These are phyloP conservation scores for Yamadazyma philogaea DNA, from an alignment of 805 yeast genomes.

Conservation along the genomic window DNA sequence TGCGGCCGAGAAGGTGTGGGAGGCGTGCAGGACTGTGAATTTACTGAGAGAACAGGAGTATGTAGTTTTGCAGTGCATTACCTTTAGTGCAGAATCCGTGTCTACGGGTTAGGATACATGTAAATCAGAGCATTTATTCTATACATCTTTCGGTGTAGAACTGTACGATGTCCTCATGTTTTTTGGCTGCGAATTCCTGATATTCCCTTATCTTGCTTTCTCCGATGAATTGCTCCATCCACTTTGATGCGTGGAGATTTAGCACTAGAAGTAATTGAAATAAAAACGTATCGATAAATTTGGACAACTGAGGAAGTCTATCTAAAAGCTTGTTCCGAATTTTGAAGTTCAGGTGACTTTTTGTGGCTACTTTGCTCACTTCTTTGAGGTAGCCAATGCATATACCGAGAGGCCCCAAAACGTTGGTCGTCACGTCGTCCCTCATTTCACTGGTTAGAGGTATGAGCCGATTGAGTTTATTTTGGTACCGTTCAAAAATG, in stretches of 20 bases:
- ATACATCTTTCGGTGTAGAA: constrained; percentile 6
- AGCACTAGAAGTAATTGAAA: neutral
- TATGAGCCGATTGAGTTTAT: constrained; percentile 6
- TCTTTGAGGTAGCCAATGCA: constrained; percentile 2
- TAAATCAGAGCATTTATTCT: neutral
- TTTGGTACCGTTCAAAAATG: constrained; percentile 4
- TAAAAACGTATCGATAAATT: neutral
- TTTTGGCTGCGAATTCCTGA: constrained; percentile 2
- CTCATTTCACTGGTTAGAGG: constrained; percentile 1
- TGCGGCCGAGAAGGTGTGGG: too few relatives aligned
- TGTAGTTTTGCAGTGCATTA: too few relatives aligned
- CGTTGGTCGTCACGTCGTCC: neutral
- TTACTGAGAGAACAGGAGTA: too few relatives aligned
- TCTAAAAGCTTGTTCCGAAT: constrained; percentile 11
- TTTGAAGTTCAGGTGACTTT: constrained; percentile 2
- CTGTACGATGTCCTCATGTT: constrained; percentile 9
- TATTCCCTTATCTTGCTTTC: constrained; percentile 16
- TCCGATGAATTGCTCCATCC: constrained; percentile 19
- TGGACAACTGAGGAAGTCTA: constrained; percentile 11
- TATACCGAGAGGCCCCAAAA: neutral
- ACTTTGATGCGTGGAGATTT: constrained; percentile 1
- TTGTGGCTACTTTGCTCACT: neutral
- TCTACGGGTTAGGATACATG: neutral
- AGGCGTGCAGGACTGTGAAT: too few relatives aligned
- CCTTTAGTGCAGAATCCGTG: neutral